Evolutionary conservation across 345 rosid genomes (phyloP).

Genomic region (Pistacia vera): DNA sequence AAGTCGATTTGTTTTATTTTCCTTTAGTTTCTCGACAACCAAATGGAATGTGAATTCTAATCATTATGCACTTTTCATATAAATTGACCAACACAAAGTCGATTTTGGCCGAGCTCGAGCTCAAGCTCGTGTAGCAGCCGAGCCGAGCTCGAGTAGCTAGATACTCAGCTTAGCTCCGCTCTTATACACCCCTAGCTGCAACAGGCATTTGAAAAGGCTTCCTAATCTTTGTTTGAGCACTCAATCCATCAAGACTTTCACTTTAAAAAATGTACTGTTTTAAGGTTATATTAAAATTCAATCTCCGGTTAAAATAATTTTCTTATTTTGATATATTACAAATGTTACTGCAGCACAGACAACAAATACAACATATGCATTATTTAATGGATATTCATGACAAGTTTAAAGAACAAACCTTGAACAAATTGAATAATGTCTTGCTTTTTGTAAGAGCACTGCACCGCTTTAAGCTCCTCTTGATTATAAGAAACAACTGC

Average conservation of each 20-base stretch:
- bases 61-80: too few species aligned
- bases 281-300: too few species aligned
- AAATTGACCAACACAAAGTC: too few species aligned
- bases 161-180: too few species aligned
- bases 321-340: neutral
- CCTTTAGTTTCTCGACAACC: too few species aligned
- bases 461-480: constrained; percentile 98
- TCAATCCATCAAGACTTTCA: neutral
- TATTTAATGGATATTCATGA: neutral
- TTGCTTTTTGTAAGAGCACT: constrained; percentile 85
- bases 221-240: neutral
- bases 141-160: too few species aligned
- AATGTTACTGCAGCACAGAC: neutral
- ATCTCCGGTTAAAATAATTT: neutral
- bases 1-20: too few species aligned
- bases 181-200: neutral
- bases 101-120: too few species aligned
- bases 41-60: too few species aligned
- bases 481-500: constrained; percentile 87
- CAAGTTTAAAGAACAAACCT: constrained; percentile 47
- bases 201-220: neutral
- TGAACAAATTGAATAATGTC: constrained; percentile 82
- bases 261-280: too few species aligned
- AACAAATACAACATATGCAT: neutral
- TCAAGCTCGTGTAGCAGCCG: too few species aligned